phyloP scores from a whole-genome alignment of 805 yeast genomes.

The Yamadazyma olivae region DNA sequence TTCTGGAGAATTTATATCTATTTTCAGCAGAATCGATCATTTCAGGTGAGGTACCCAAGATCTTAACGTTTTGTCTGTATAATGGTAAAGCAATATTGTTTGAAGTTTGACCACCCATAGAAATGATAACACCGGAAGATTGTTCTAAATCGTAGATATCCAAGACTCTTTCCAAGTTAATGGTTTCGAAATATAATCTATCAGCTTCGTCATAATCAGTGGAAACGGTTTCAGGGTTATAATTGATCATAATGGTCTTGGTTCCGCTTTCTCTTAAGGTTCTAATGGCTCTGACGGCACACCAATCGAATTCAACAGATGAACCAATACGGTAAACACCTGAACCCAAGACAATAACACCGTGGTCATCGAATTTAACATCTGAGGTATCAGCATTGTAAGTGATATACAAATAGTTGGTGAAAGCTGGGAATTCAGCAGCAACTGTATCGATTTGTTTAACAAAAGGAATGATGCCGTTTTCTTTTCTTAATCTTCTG shows the following conservation, averaged over 20 bases:
- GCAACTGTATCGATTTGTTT: slow-evolving; percentile 98
- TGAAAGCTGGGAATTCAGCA: slow-evolving; percentile 96
- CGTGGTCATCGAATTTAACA: slow-evolving; percentile 84
- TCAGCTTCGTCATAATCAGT: slow-evolving; percentile 99
- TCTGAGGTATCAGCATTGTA: slow-evolving; percentile 90
- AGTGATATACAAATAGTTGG: slow-evolving; percentile 92
- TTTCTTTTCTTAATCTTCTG: slow-evolving; percentile 82
- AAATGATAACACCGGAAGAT: slow-evolving; percentile 87
- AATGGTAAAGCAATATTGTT: slow-evolving; percentile 92
- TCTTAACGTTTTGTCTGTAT: slow-evolving; percentile 92
- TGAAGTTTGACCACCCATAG: slow-evolving; percentile 99
- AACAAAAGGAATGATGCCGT: slow-evolving; percentile 85
- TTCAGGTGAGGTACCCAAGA: slow-evolving; percentile 95
- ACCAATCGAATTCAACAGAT: slow-evolving; percentile 98
- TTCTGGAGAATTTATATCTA: slow-evolving; percentile 95
- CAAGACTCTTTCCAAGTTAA: slow-evolving; percentile 88
- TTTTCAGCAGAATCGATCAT: slow-evolving; percentile 98
- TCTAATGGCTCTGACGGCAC: slow-evolving; percentile 96
- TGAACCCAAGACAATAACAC: slow-evolving; percentile 93
- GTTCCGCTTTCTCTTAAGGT: slow-evolving; percentile 72
- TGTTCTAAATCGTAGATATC: slow-evolving; percentile 93
- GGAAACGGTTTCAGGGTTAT: slow-evolving; percentile 97
- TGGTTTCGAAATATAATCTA: slow-evolving; percentile 92
- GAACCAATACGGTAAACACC: slow-evolving; percentile 99
- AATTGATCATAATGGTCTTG: slow-evolving; percentile 95